A percentile compares a stretch with the other conserved stretches of the same genome.
phyloP scores from a whole-genome alignment of 2,329 filamentous ascomycete species.

The Chaetomium globosum region DNA sequence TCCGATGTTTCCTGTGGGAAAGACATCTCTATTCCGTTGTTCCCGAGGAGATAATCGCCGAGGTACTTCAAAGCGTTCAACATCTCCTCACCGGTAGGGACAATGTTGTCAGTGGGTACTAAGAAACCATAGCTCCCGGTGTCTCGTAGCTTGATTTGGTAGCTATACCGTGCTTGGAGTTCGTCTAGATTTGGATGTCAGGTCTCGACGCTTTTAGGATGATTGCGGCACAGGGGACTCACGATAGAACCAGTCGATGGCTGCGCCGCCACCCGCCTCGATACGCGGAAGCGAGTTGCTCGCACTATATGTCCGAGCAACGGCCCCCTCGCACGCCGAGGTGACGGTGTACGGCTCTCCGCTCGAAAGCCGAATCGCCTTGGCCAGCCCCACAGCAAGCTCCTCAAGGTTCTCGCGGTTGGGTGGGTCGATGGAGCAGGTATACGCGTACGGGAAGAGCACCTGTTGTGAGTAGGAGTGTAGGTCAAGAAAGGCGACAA shows the following conservation, averaged over 20 bases:
- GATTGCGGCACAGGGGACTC: constrained; percentile 18
- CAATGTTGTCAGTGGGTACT: constrained; percentile 80
- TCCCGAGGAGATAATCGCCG: constrained; percentile 74
- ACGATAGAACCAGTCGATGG: constrained; percentile 91
- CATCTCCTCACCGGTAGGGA: constrained; percentile 86
- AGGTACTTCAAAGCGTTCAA: constrained; percentile 82
- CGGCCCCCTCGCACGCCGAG: constrained; percentile 83
- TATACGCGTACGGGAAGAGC: constrained; percentile 87
- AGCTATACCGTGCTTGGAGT: constrained; percentile 77
- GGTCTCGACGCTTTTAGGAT: not conserved
- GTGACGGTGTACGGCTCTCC: constrained; percentile 76
- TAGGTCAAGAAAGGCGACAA: constrained; percentile 85
- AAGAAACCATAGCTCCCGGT: constrained; percentile 94
- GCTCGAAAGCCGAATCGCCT: constrained; percentile 80
- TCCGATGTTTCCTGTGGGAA: constrained; percentile 15
- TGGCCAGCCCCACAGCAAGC: constrained; percentile 81
- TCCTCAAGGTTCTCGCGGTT: constrained; percentile 91
- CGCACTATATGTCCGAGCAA: constrained; percentile 44
- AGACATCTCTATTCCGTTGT: constrained; percentile 63
- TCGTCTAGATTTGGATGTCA: constrained; percentile 53
- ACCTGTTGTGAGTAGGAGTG: constrained; percentile 97
- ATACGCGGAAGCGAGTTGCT: constrained; percentile 51
- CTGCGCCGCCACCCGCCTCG: constrained; percentile 78
- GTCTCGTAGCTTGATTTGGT: constrained; percentile 92
- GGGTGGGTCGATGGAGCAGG: constrained; percentile 75